phyloP scores from a whole-genome alignment of 371 early-diverging fungal species.

The Mortierella sp. region DNA sequence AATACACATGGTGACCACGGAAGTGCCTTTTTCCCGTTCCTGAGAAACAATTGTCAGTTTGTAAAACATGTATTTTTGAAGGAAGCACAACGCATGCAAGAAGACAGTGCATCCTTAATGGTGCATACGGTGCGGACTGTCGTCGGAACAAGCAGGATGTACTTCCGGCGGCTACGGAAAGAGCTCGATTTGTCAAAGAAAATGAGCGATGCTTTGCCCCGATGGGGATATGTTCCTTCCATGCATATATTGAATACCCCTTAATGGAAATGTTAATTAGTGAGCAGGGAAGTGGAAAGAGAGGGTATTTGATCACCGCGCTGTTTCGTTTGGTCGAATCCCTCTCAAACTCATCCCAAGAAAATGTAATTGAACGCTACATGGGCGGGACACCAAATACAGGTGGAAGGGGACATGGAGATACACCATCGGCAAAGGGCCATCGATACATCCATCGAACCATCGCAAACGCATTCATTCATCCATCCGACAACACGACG shows the following conservation, averaged over 20 bases:
- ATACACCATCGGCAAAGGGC: slow-evolving; percentile 7
- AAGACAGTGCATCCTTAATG: not conserved
- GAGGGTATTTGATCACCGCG: slow-evolving; percentile 4
- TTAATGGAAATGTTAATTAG: not conserved
- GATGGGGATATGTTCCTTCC: not conserved
- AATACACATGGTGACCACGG: no score
- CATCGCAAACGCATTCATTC: not conserved
- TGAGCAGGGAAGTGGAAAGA: not conserved
- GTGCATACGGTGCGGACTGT: not conserved
- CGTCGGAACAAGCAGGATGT: not conserved
- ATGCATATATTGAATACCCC: not conserved
- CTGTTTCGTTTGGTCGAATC: slow-evolving; percentile 10
- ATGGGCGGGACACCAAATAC: not conserved
- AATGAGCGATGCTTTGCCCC: not conserved
- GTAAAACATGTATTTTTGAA: no score
- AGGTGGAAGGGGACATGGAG: not conserved
- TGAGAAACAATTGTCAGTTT: not conserved
- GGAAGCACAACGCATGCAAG: not conserved
- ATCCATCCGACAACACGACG: not conserved
- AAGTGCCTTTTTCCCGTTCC: not conserved
- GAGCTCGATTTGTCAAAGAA: not conserved
- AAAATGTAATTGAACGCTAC: slow-evolving; percentile 35
- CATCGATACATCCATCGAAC: slow-evolving; percentile 38
- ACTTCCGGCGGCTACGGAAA: not conserved
- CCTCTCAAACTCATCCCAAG: slow-evolving; percentile 50